These are phyloP conservation scores for Ceratonia siliqua DNA, from an alignment of 306 rosid genomes.

Conservation along the genomic window DNA sequence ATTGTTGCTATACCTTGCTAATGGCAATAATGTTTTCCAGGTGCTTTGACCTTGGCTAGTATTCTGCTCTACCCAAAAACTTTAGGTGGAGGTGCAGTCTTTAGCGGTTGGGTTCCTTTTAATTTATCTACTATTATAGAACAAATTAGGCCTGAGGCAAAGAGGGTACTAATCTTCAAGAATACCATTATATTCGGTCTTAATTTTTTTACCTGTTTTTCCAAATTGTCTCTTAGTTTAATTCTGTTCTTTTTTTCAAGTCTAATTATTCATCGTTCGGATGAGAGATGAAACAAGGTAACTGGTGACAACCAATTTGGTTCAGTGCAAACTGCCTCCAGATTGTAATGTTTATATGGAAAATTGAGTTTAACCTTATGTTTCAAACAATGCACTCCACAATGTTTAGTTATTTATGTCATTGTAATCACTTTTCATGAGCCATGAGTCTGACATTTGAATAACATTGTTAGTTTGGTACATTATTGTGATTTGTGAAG, in stretches of 20 bases:
- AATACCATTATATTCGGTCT: slow-evolving; percentile 7
- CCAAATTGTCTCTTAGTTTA: not conserved
- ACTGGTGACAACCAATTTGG: not conserved
- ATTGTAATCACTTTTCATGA: not conserved
- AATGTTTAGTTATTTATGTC: not conserved
- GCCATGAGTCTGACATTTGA: slow-evolving; percentile 6
- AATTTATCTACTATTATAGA: slow-evolving; percentile 56
- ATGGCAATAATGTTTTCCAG: slow-evolving; percentile 43
- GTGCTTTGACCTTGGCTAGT: slow-evolving; percentile 84
- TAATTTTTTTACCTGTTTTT: not conserved
- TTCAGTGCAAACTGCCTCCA: slow-evolving; percentile 9
- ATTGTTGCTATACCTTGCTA: slow-evolving; percentile 10
- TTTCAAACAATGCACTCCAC: too few relatives aligned
- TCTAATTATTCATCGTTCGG: not conserved
- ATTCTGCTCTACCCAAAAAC: slow-evolving; percentile 86
- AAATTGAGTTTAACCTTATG: slow-evolving; percentile 16
- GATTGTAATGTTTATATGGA: not conserved
- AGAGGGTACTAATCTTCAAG: slow-evolving; percentile 51
- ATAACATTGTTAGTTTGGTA: not conserved
- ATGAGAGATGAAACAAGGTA: not conserved
- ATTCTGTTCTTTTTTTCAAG: not conserved
- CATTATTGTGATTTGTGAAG: slow-evolving; percentile 1
- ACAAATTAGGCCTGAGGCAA: slow-evolving; percentile 64
- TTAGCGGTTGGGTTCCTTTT: slow-evolving; percentile 92
- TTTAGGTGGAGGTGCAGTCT: slow-evolving; percentile 87